These are phyloP conservation scores for Fistulinella cinereoalba DNA, from an alignment of 1,284 basidiomycete species.

Conservation along the genomic window DNA sequence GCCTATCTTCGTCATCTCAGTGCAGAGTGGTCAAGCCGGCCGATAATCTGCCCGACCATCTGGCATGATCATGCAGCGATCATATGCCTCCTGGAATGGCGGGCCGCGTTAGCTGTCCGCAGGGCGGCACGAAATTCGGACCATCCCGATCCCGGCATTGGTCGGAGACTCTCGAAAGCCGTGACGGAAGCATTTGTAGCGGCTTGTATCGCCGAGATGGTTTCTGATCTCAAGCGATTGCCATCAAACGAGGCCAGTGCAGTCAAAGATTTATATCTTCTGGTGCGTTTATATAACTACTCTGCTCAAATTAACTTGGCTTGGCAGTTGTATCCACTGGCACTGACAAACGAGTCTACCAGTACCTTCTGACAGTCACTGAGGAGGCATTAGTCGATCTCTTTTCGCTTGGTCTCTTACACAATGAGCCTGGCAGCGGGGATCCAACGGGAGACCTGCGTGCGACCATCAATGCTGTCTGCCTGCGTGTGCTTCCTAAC, in stretches of 20 bases:
- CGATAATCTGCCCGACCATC: slow-evolving; percentile 4
- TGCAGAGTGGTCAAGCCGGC: slow-evolving; percentile 13
- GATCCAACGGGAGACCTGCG: slow-evolving; percentile 56
- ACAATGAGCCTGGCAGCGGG: slow-evolving; percentile 18
- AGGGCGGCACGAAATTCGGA: slow-evolving; percentile 41
- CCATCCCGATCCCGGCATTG: slow-evolving; percentile 48
- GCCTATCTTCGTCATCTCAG: slow-evolving; percentile 52
- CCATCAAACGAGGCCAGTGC: slow-evolving; percentile 34
- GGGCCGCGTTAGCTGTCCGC: slow-evolving; percentile 58
- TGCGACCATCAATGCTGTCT: slow-evolving; percentile 48
- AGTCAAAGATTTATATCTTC: slow-evolving; percentile 44
- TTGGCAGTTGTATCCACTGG: no score
- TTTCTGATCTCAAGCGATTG: slow-evolving; percentile 35
- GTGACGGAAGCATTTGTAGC: slow-evolving; percentile 69
- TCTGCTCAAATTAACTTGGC: background rate
- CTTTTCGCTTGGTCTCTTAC: slow-evolving; percentile 52
- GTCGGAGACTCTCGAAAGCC: slow-evolving; percentile 58
- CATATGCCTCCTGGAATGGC: slow-evolving; percentile 55
- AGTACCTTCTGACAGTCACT: slow-evolving; percentile 64
- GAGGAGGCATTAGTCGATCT: slow-evolving; percentile 57
- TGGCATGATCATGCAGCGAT: slow-evolving; percentile 24
- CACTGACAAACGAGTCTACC: background rate
- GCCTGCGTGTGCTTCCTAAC: slow-evolving; percentile 59
- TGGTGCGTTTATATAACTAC: slow-evolving; percentile 42
- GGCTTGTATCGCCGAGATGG: slow-evolving; percentile 48